Evolutionary conservation across 495 filamentous ascomycete species (phyloP).

Genomic region (Daldinia concentrica): DNA sequence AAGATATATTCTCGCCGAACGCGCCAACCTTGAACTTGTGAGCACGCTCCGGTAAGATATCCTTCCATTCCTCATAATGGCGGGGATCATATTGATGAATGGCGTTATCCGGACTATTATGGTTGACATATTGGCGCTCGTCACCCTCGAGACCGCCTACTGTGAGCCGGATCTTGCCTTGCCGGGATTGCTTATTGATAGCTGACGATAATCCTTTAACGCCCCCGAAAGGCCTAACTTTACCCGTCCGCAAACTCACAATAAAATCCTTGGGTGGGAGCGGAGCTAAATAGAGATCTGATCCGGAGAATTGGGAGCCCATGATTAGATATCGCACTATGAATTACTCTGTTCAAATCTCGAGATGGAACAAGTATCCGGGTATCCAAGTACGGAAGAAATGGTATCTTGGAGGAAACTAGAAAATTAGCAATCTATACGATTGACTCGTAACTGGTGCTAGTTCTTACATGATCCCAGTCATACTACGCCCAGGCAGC

Average conservation of each 20-base stretch:
- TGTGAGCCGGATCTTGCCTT: constrained; percentile 45
- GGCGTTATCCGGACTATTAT: constrained; percentile 56
- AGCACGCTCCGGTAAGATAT: constrained; percentile 44
- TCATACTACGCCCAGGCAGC: too few relatives aligned
- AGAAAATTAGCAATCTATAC: neutral
- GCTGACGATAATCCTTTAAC: constrained; percentile 48
- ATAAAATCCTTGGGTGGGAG: constrained; percentile 60
- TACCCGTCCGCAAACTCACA: constrained; percentile 53
- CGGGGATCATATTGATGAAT: constrained; percentile 55
- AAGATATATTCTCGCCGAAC: constrained; percentile 59
- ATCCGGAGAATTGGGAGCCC: constrained; percentile 64
- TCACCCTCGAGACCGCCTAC: constrained; percentile 50
- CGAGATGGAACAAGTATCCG: neutral
- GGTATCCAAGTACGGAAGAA: neutral
- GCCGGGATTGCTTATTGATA: constrained; percentile 55
- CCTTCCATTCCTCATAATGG: constrained; percentile 55
- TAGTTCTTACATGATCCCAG: constrained; percentile 21
- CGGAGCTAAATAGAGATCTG: constrained; percentile 71
- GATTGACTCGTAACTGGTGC: constrained; percentile 25
- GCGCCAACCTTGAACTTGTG: constrained; percentile 53
- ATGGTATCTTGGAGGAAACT: neutral
- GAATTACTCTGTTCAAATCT: neutral
- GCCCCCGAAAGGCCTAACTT: constrained; percentile 48
- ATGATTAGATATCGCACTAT: constrained; percentile 2
- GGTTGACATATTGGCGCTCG: constrained; percentile 53